Evolutionary conservation across 1,284 basidiomycete genomes (phyloP), one percentile per base, ranked within the genome.

Genomic region (Sanghuangporus baumii): DNA sequence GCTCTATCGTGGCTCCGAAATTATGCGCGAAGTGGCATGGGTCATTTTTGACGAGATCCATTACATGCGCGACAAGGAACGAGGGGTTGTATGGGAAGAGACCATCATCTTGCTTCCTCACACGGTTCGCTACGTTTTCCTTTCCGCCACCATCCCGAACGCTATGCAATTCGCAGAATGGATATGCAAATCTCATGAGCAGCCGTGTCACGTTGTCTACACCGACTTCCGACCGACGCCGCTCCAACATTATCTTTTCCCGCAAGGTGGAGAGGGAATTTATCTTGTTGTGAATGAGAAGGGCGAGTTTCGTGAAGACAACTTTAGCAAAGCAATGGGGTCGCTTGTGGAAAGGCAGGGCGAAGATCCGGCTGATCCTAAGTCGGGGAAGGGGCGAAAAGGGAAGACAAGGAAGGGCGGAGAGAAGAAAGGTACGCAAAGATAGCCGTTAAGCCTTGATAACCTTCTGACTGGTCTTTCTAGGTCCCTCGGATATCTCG

Each of bases 21-120:
- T 99, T 70, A 98, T 99, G 93, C 92, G 97, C 66, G 97, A 99
- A 79, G 96, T 99, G 14, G 96, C 96, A 0, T 99, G 97, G 97
- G 96, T 99, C 66, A 87, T 99, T 65, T 99, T 99, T 73, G 97
- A 99, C 74, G 97, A 99, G 76, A 98, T 99, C 66, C 97, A 99
- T 75, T 99, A 99, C 78, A 99, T 99, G 97, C 91, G 97, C 67
- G 97, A 99, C 81, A 95, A 96, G 69, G 90, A 93, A 70, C 87
- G 90, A 67, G 90, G 90, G 68, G 91, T 93, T n/a, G 88, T 91
- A 26, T 91, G 89, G 88, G 89, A 91, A 73, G 89, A 91, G 71
- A 98, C 97, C 0, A 98, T 99, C 73, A 99, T 99, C 69, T 85
- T 99, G 0, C 85, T 99, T 7, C 96, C 97, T 3, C 93, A 98